phyloP scores from a whole-genome alignment of 2,329 filamentous ascomycete genomes.

The Neoarthrinium moseri region DNA sequence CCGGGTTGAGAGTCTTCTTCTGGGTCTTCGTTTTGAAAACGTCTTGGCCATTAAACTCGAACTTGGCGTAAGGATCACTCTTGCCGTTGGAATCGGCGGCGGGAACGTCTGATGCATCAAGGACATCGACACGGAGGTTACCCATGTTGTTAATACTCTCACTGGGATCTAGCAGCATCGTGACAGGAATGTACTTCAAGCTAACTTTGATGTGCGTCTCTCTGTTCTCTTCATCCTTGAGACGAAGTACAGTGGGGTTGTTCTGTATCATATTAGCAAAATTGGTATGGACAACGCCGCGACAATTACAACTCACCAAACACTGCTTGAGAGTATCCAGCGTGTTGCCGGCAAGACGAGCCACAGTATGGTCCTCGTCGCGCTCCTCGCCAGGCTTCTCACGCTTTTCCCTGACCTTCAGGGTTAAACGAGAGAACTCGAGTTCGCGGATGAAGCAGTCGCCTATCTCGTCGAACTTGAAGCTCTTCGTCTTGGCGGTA shows the following conservation, averaged over 20 bases:
- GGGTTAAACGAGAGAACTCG: constrained; percentile 91
- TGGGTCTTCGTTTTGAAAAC: constrained; percentile 93
- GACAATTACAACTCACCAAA: constrained; percentile 55
- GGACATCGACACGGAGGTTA: constrained; percentile 85
- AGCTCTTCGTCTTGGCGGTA: constrained; percentile 65
- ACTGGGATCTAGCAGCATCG: constrained; percentile 89
- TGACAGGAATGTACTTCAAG: constrained; percentile 90
- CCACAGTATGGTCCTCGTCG: constrained; percentile 73
- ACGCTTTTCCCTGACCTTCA: constrained; percentile 79
- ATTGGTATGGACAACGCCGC: not conserved
- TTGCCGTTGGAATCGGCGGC: constrained; percentile 94
- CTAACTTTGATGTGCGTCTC: constrained; percentile 83
- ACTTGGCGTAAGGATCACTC: constrained; percentile 96
- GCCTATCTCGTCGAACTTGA: constrained; percentile 86
- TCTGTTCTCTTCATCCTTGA: constrained; percentile 76
- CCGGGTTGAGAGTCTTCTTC: constrained; percentile 94
- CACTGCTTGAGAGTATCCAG: constrained; percentile 85
- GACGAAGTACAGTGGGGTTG: constrained; percentile 78
- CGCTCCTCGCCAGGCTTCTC: constrained; percentile 67
- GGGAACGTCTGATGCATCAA: constrained; percentile 85
- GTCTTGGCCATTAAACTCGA: constrained; percentile 83
- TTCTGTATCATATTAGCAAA: constrained; percentile 55
- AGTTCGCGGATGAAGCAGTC: constrained; percentile 95
- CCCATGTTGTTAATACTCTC: constrained; percentile 99
- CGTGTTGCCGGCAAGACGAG: constrained; percentile 81